A percentile compares a stretch with the other conserved stretches of the same genome.
Conservation (phyloP, 441 rosid genomes). For the Adansonia grandidieri region DNA sequence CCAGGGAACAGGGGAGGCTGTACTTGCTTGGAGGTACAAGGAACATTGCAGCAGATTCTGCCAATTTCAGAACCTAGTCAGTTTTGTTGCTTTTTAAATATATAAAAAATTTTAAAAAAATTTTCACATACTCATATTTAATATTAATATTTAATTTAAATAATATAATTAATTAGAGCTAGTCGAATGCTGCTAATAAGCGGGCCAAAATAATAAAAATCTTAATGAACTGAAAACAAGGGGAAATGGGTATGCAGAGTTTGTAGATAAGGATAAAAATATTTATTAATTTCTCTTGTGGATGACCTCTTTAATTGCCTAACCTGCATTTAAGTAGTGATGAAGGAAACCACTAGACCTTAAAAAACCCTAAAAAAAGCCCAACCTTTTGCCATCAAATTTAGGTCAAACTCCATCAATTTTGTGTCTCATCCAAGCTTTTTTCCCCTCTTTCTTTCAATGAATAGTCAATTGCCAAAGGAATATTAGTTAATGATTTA, state of each 20-base stretch:
- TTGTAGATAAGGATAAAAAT: not conserved
- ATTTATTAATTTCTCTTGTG: not conserved
- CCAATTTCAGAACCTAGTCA: too few relatives aligned
- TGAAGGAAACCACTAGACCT: not conserved
- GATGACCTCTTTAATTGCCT: not conserved
- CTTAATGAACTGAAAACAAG: constrained; percentile 5
- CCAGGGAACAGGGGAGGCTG: too few relatives aligned
- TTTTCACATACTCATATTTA: too few relatives aligned
- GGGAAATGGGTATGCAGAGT: not conserved
- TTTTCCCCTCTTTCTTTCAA: not conserved
- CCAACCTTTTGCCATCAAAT: constrained; percentile 11
- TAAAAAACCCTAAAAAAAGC: not conserved
- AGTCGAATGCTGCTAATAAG: not conserved
- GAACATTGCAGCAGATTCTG: too few relatives aligned
- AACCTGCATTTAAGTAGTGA: not conserved
- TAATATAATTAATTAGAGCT: not conserved
- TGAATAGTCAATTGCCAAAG: constrained; percentile 13
- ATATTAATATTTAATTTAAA: too few relatives aligned
- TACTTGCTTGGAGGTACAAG: too few relatives aligned
- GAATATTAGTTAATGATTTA: constrained; percentile 6
- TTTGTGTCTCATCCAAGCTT: constrained; percentile 19
- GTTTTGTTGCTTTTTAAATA: too few relatives aligned
- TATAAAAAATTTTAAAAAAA: too few relatives aligned
- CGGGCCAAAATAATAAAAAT: not conserved
- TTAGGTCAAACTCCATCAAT: constrained; percentile 24